Evolutionary conservation across 2,329 filamentous ascomycete species (phyloP).

Genomic region (Cladosporium sp.): DNA sequence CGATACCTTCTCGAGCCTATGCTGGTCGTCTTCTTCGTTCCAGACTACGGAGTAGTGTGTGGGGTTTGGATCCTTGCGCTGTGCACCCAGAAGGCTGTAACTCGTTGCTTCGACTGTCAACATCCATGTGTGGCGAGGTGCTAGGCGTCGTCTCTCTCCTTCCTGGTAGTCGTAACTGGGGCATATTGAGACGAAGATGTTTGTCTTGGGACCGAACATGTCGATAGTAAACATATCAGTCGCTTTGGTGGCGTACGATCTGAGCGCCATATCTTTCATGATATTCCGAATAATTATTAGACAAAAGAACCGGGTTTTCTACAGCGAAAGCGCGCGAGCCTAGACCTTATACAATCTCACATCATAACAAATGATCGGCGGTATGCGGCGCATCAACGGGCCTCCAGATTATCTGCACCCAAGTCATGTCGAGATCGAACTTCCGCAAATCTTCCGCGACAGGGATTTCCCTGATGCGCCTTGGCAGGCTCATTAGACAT

Average conservation of each 20-base stretch:
- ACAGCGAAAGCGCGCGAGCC: conserved; percentile 45
- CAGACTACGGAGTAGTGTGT: conserved; percentile 20
- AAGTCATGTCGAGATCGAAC: not conserved
- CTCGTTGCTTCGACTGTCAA: conserved; percentile 25
- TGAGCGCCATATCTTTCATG: not conserved
- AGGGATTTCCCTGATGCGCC: not conserved
- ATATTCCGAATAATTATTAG: not conserved
- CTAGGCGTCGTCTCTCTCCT: conserved; percentile 11
- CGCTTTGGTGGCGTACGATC: not conserved
- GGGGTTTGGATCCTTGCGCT: conserved; percentile 18
- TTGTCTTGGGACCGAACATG: conserved; percentile 17
- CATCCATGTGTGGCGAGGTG: conserved; percentile 23
- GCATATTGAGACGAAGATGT: conserved; percentile 24
- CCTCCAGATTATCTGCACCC: not conserved
- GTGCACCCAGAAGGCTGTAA: conserved; percentile 11
- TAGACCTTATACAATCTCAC: conserved; percentile 24
- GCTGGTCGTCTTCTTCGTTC: conserved; percentile 11
- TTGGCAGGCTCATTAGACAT: not conserved
- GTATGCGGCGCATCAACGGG: conserved; percentile 1
- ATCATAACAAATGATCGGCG: not conserved
- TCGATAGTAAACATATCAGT: not conserved
- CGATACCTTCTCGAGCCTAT: conserved; percentile 10
- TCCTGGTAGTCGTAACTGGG: conserved; percentile 17
- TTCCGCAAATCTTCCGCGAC: conserved; percentile 10
- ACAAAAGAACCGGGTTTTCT: not conserved